Base-by-base conservation (phyloP, 2,329 filamentous ascomycete species). In the Lasiodiplodia theobromae region DNA sequence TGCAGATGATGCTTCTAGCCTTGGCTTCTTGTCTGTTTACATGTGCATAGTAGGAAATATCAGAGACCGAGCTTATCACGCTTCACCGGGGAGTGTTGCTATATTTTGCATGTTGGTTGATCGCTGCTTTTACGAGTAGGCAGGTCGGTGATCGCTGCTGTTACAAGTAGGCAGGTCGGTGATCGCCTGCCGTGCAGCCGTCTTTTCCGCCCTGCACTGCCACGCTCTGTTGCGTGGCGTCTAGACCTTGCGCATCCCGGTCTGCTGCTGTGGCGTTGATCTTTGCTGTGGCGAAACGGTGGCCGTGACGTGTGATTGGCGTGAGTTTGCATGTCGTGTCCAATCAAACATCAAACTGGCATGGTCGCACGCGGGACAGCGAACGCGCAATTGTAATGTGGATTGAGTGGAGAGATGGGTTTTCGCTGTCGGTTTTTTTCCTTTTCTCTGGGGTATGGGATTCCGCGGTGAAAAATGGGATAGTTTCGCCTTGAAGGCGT, bases 211-310 rank as follows among this genome's bases (percentile, higher is more conserved):
- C n/a, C 58, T 23, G 16, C 63, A 66, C 63, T 40, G 63, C 63
- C 63, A 66, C 63, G 44, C 44, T 47, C 44, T 21, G 40, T n/a
- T 44, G 40, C 40, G 44, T 57, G 54, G 54, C 54, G 54, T 38
- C 34, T 18, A 21, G 44, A 11, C 44, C n/a, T 16, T n/a, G 12
- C 31, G 8, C 53, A 54, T 54, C 21, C 31, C 31, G 31, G 31
- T 10, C 6, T 34, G 31, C 31, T 34, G 31, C 38, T 47, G 57
- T 60, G 57, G 57, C 57, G 57, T 31, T 5, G 51, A 11, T 6
- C 44, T 21, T 47, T 47, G 4, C 23, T 31, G 63, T 66, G 63
- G 63, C 63, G 63, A 66, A 66, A 66, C 31, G 4, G 7, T 38
- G 4, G 31, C 23, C 38, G 12, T 16, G 34, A 7, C 44, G 21